Base-by-base conservation (phyloP, 257 asterid genomes). In the Rehmannia glutinosa region DNA sequence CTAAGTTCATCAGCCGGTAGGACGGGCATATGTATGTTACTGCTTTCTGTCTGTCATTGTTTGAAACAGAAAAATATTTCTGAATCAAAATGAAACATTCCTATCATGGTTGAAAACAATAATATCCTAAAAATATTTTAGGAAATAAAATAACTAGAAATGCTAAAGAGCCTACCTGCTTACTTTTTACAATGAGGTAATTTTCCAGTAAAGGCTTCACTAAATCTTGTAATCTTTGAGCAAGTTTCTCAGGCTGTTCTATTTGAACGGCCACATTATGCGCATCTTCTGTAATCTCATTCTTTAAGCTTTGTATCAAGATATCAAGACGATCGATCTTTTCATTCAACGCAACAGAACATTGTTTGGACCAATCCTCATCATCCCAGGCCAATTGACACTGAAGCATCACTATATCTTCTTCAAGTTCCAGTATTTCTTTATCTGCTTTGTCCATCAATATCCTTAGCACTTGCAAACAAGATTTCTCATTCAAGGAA, bases 401-500 rank as follows among this genome's bases (percentile, higher is more conserved):
- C 72, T 72, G 77, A 64, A 82, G 80, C 74, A 80, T 69, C 74
- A 77, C 12, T 46, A 80, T 54, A 62, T 88, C 86, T 68, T 79
- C 84, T 66, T 84, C 87, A 71, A 84, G 78, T 72, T 79, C 72
- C 7, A 36, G 6, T 38, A 86, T 77, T 28, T 82, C 91, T 33
- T 76, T 46, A 69, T 88, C 84, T 36, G 82, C 88, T 63, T 79
- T 82, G 66, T 70, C 65, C 12, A 62, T 75, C 80, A 73, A 70
- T 68, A 27, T 82, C 77, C 75, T 68, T 20, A 86, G 81, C 73
- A 79, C 91, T 80, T 82, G 81, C 25, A 73, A 15, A 59, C 86
- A 80, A 46, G 69, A n/a, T n/a, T n/a, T n/a, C n/a, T n/a, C n/a
- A n/a, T 87, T 85, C 75, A 82, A 71, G 17, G 76, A 85, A 69